Conservation (phyloP, 2,329 filamentous ascomycete species). For the Alternaria novae-zelandiae region DNA sequence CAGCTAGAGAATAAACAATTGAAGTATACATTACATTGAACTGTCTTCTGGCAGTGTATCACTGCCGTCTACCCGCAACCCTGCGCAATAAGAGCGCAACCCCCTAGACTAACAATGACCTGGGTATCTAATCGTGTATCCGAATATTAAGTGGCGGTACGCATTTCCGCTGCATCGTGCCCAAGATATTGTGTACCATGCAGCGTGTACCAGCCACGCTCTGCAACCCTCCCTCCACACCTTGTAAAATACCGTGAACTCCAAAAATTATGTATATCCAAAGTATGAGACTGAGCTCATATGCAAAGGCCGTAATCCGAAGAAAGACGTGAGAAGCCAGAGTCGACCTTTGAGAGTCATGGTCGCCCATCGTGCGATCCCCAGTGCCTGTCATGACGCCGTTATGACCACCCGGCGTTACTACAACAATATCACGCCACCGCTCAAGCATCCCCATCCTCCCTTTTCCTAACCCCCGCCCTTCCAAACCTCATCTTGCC, state of each 20-base stretch:
- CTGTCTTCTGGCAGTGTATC: not conserved
- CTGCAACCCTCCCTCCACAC: not conserved
- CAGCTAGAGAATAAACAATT: not conserved
- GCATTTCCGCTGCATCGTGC: not conserved
- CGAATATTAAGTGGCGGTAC: not conserved
- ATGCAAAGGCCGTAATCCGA: not conserved
- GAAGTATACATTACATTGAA: not conserved
- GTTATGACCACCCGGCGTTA: not conserved
- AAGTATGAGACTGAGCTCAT: not conserved
- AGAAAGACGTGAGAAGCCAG: not conserved
- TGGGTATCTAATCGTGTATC: not conserved
- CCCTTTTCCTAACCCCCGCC: not conserved
- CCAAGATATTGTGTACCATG: not conserved
- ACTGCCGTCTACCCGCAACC: not conserved
- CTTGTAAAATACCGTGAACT: not conserved
- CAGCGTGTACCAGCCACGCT: not conserved
- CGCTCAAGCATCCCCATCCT: not conserved
- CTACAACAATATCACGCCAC: not conserved
- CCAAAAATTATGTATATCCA: not conserved
- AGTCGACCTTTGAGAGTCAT: not conserved
- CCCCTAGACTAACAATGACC: not conserved
- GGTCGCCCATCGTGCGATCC: not conserved
- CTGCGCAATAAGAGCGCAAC: not conserved
- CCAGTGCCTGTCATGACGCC: not conserved
- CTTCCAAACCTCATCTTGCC: slow-evolving; percentile 11